Evolutionary conservation across 169 alveolate species (phyloP).

Genomic region (Hammondia hammondi): DNA sequence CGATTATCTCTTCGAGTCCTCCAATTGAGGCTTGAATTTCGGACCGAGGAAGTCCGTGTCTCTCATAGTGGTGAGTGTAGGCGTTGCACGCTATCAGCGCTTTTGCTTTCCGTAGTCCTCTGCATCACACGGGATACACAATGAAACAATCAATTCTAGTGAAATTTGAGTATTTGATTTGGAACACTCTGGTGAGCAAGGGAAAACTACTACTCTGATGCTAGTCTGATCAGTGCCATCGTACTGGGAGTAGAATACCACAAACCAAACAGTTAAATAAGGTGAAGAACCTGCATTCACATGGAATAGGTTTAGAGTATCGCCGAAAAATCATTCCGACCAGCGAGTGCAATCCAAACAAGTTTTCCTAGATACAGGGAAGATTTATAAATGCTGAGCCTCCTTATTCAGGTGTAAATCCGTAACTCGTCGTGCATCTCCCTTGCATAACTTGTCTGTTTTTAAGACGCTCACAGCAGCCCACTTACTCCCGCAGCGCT

Average conservation of each 20-base stretch:
- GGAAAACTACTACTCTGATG: no score
- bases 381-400: no score
- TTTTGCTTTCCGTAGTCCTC: neutral
- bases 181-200: neutral
- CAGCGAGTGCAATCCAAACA: no score
- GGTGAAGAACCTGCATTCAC: neutral
- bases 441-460: no score
- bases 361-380: no score
- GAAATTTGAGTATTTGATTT: neutral
- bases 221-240: neutral
- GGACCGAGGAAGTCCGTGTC: neutral
- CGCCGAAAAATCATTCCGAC: no score
- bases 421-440: no score
- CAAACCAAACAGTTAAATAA: neutral
- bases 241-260: no score
- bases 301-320: no score
- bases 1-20: neutral
- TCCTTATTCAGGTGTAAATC: no score
- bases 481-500: neutral
- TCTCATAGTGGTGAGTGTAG: neutral
- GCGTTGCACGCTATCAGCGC: neutral
- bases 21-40: neutral
- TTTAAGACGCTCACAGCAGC: neutral
- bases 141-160: neutral
- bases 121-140: conserved; percentile 9